A percentile compares a stretch with the other conserved stretches of the same genome.
These are phyloP conservation scores for Acephala macrosclerotiorum DNA, from an alignment of 2,329 filamentous ascomycete genomes.

Conservation along the genomic window DNA sequence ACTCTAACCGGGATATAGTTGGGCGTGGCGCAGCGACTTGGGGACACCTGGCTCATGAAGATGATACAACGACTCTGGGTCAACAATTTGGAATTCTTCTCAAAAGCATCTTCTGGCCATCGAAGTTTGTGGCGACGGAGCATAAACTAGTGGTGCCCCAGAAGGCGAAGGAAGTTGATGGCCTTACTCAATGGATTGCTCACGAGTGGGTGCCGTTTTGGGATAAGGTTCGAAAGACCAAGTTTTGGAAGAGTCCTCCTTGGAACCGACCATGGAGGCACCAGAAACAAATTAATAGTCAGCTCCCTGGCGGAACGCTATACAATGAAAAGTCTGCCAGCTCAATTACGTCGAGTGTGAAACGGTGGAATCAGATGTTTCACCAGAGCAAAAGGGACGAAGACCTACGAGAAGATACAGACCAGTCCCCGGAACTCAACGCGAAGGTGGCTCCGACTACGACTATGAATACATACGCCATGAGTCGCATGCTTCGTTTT, in stretches of 20 bases:
- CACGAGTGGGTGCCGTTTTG: constrained; percentile 28
- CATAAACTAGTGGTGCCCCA: constrained; percentile 25
- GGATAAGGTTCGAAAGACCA: constrained; percentile 10
- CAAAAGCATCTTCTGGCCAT: constrained; percentile 17
- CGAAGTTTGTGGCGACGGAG: background rate
- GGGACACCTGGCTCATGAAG: background rate
- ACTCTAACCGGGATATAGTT: background rate
- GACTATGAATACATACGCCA: constrained; percentile 20
- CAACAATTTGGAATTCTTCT: constrained; percentile 11
- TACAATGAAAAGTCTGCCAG: too few relatives aligned
- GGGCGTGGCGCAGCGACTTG: background rate
- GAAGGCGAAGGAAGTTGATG: constrained; percentile 18
- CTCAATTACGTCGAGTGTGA: too few relatives aligned
- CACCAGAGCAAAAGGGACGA: too few relatives aligned
- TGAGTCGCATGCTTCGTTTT: constrained; percentile 20
- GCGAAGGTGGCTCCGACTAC: too few relatives aligned
- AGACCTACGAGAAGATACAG: too few relatives aligned
- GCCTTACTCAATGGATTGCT: constrained; percentile 32
- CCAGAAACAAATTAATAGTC: too few relatives aligned
- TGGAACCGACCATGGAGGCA: too few relatives aligned
- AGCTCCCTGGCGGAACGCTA: too few relatives aligned
- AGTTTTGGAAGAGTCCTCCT: too few relatives aligned
- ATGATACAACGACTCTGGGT: background rate
- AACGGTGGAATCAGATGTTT: too few relatives aligned
- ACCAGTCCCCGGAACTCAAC: too few relatives aligned